Base-by-base conservation (phyloP, 306 rosid genomes). In the Echinosophora koreensis region DNA sequence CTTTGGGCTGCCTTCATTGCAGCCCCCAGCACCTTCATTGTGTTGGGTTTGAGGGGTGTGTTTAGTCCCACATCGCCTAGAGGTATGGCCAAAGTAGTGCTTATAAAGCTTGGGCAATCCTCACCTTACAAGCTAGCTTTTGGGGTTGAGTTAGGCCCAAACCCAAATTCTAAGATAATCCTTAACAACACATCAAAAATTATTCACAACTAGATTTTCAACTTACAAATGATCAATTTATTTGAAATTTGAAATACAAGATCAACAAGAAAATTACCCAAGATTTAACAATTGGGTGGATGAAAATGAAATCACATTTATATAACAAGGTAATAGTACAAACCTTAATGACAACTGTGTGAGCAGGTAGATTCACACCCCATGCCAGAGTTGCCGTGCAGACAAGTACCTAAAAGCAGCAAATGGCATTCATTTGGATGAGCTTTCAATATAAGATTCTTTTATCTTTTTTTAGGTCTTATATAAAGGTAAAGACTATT, bases 321-420 rank as follows among this genome's bases (percentile, higher is more conserved):
- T 30, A 67, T 59, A 41, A 50, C 16, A 55, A 39, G 14, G 47
- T 3, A 58, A 46, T 61, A 79, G 47, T 61, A 73, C 89, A 84
- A 79, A 94, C 98, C 98, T 94, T 94, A 69, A 94, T 92, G 81
- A 94, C 95, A 84, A 94, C 98, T 11, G 98, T 94, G 87, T 94
- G 98, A 80, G 98, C 98, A 27, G 98, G 97, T 56, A 94, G 90
- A 84, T 94, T 94, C 78, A 94, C 98, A 67, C 98, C 98, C 98
- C 98, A 94, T 63, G 98, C 98, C 90, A 94, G 78, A 51, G 97
- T 94, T 83, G 97, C 98, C 14, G 98, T 94, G 83, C 97, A 94
- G 77, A 94, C 98, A 81, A 94, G 98, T 50, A 92, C 98, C 98
- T 94, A 64, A 80, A 72, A 81, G 61, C 51, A 83, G 78, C 57